Evolutionary conservation across 768 basidiomycete species (phyloP).

Genomic region (Boletellus ananas): DNA sequence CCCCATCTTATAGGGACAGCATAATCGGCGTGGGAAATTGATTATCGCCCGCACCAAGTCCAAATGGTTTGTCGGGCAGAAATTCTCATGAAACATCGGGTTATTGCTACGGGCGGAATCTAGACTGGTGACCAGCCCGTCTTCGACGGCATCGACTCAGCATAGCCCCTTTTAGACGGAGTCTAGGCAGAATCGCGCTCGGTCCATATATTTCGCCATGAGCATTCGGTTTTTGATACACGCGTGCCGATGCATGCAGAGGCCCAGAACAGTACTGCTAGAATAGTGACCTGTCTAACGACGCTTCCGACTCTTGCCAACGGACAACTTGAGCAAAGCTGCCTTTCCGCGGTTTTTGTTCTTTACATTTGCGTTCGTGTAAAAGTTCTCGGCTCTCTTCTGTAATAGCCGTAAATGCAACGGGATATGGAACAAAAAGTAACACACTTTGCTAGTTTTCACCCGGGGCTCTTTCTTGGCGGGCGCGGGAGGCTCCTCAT

Average conservation of each 20-base stretch:
- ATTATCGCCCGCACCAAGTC: slow-evolving; percentile 32
- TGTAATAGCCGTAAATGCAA: slow-evolving; percentile 29
- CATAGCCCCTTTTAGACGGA: no score
- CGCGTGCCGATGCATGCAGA: slow-evolving; percentile 1
- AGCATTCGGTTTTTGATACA: slow-evolving; percentile 9
- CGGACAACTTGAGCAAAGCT: slow-evolving; percentile 54
- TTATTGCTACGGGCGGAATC: slow-evolving; percentile 2
- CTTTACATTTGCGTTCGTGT: slow-evolving; percentile 79
- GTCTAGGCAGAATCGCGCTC: no score
- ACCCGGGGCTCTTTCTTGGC: slow-evolving; percentile 69
- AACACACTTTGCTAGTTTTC: slow-evolving; percentile 85
- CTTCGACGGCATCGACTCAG: no score
- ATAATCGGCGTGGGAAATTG: slow-evolving; percentile 32
- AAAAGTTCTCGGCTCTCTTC: slow-evolving; percentile 91
- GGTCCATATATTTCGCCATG: slow-evolving; percentile 8
- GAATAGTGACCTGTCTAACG: slow-evolving; percentile 23
- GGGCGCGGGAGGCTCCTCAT: slow-evolving; percentile 33
- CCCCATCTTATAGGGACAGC: slow-evolving; percentile 22
- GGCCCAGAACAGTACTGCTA: slow-evolving; percentile 11
- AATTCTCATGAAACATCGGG: slow-evolving; percentile 10
- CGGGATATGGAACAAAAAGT: neutral
- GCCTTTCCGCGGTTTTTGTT: slow-evolving; percentile 75
- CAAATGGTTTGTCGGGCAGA: neutral
- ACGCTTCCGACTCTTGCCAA: slow-evolving; percentile 47
- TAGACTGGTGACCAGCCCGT: no score